phyloP scores from a whole-genome alignment of 345 rosid genomes.

The Litchi chinensis region DNA sequence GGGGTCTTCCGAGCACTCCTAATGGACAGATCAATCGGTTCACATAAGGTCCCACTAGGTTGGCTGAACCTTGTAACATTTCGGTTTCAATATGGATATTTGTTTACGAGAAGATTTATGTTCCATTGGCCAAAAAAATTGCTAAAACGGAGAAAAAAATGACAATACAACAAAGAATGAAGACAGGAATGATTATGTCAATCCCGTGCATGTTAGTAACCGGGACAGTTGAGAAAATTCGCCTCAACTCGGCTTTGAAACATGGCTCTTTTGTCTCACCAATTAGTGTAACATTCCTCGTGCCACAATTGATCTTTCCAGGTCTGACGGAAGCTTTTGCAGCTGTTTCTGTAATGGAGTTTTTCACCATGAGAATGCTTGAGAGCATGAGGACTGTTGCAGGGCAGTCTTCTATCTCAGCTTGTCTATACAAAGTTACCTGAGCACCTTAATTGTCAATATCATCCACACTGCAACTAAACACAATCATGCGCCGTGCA shows the following conservation, averaged over 20 bases:
- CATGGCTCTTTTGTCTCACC: conserved; percentile 49
- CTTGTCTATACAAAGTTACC: conserved; percentile 54
- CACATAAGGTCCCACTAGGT: conserved; percentile 48
- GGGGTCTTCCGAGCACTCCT: conserved; percentile 69
- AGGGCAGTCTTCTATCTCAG: conserved; percentile 68
- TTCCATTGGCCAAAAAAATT: conserved; percentile 36
- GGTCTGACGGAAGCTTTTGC: conserved; percentile 77
- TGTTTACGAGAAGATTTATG: conserved; percentile 51
- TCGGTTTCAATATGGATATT: conserved; percentile 65
- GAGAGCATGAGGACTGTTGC: conserved; percentile 76
- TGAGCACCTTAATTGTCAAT: conserved; percentile 49
- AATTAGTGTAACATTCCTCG: conserved; percentile 33
- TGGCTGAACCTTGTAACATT: conserved; percentile 66
- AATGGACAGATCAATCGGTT: conserved; percentile 41
- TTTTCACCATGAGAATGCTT: conserved; percentile 62
- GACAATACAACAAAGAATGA: conserved; percentile 50
- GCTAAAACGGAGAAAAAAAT: conserved; percentile 41
- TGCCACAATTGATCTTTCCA: conserved; percentile 55
- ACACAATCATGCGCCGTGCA: conserved; percentile 44
- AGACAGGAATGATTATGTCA: conserved; percentile 57
- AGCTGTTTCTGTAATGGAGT: conserved; percentile 69
- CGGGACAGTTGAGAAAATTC: conserved; percentile 49
- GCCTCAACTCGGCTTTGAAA: conserved; percentile 43
- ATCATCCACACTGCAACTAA: conserved; percentile 35
- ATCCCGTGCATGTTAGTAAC: conserved; percentile 56